phyloP scores from a whole-genome alignment of 345 rosid species.

The Microcos paniculata region DNA sequence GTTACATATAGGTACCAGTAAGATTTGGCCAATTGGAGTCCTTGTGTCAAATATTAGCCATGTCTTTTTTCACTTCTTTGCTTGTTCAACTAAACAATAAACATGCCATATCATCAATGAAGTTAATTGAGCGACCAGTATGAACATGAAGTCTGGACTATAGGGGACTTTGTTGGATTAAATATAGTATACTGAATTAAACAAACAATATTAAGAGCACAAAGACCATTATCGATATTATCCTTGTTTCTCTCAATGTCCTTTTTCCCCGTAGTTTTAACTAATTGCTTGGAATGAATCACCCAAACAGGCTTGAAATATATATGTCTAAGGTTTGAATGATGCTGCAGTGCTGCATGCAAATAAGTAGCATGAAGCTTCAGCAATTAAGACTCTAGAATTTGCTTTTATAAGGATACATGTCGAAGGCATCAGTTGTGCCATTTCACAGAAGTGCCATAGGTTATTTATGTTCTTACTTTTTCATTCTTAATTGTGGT shows the following conservation, averaged over 20 bases:
- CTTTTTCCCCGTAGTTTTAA: background rate
- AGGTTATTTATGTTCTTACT: background rate
- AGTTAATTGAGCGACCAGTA: background rate
- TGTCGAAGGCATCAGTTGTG: background rate
- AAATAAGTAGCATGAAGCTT: too few relatives aligned
- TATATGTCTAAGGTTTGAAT: background rate
- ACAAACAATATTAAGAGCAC: background rate
- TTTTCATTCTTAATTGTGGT: constrained; percentile 19
- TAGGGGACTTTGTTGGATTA: background rate
- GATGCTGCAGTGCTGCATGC: background rate
- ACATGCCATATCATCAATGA: background rate
- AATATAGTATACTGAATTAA: background rate
- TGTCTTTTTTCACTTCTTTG: background rate
- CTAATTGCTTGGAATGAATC: background rate
- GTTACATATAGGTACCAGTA: background rate
- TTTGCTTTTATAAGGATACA: background rate
- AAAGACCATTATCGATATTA: background rate
- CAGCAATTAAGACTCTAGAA: background rate
- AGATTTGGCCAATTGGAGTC: background rate
- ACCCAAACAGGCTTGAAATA: background rate
- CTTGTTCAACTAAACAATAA: background rate
- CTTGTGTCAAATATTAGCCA: background rate
- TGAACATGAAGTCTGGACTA: background rate
- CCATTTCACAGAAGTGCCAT: background rate
- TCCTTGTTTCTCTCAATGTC: background rate